Evolutionary conservation across 768 basidiomycete genomes (phyloP).

Genomic region (Harrya chromipes): DNA sequence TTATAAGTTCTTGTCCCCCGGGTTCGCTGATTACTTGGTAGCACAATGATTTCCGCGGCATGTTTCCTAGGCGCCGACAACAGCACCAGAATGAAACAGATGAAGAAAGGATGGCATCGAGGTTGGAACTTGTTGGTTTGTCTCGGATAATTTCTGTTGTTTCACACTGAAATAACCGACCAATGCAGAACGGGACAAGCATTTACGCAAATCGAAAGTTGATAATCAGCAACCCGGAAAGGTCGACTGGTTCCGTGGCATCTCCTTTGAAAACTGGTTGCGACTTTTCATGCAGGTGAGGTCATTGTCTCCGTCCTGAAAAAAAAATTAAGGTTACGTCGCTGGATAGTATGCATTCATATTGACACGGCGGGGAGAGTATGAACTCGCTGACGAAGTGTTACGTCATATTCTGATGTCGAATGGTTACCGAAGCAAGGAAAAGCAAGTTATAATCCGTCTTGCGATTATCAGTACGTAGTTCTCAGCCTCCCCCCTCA

Average conservation of each 20-base stretch:
- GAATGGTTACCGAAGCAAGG: slow-evolving; percentile 63
- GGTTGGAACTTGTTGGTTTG: slow-evolving; percentile 73
- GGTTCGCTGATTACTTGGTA: slow-evolving; percentile 14
- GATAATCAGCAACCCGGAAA: slow-evolving; percentile 40
- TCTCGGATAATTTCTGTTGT: neutral
- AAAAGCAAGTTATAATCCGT: slow-evolving; percentile 67
- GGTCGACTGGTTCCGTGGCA: slow-evolving; percentile 73
- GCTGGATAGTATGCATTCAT: slow-evolving; percentile 67
- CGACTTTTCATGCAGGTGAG: slow-evolving; percentile 78
- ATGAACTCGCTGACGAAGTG: slow-evolving; percentile 68
- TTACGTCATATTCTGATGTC: slow-evolving; percentile 73
- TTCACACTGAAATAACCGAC: neutral
- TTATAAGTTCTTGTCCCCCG: slow-evolving; percentile 19
- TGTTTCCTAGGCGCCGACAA: slow-evolving; percentile 53
- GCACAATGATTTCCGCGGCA: slow-evolving; percentile 62
- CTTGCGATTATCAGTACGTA: slow-evolving; percentile 69
- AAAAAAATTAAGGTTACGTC: slow-evolving; percentile 3
- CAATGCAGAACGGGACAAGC: slow-evolving; percentile 53
- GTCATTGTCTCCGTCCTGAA: neutral
- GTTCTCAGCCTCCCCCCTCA: neutral
- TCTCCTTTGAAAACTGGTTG: slow-evolving; percentile 85
- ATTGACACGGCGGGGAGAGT: slow-evolving; percentile 59
- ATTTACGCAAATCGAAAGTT: slow-evolving; percentile 46
- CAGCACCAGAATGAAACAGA: slow-evolving; percentile 50
- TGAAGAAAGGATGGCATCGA: slow-evolving; percentile 69